Evolutionary conservation across 768 basidiomycete genomes (phyloP).

Genomic region (Udeniomyces megalosporus): DNA sequence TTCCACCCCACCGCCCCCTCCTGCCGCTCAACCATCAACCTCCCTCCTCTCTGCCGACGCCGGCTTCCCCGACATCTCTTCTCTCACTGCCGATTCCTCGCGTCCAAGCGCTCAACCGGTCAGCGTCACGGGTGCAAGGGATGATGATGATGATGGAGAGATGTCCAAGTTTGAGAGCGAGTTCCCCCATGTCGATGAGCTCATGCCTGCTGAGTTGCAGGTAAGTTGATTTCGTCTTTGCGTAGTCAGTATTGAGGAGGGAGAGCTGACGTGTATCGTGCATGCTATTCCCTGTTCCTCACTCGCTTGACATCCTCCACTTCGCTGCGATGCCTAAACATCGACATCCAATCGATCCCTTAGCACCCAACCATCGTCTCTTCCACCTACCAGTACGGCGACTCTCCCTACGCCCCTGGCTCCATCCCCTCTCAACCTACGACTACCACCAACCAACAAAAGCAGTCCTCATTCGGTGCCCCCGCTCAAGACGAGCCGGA

Average conservation of each 20-base stretch:
- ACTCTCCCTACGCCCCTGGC: slow-evolving; percentile 10
- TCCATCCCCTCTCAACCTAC: background rate
- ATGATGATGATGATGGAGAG: background rate
- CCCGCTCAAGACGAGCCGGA: background rate
- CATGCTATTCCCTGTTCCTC: background rate
- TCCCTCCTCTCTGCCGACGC: background rate
- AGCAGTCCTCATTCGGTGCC: background rate
- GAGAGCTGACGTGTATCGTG: too few species aligned
- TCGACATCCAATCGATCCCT: background rate
- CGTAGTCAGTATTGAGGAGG: too few species aligned
- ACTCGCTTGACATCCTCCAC: too few species aligned
- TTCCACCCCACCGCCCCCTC: background rate
- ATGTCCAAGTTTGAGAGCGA: slow-evolving; percentile 6
- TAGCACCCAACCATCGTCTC: background rate
- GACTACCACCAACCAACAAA: background rate
- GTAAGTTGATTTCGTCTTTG: background rate
- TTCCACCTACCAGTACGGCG: slow-evolving; percentile 7
- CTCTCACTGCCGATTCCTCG: background rate
- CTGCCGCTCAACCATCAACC: background rate
- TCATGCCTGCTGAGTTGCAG: slow-evolving; percentile 7
- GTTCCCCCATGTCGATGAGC: slow-evolving; percentile 10
- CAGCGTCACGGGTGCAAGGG: background rate
- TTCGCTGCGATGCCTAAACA: background rate
- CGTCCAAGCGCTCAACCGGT: background rate
- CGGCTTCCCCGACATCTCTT: background rate